Evolutionary conservation across 2,329 filamentous ascomycete species (phyloP).

Genomic region (Diatrype stigma): DNA sequence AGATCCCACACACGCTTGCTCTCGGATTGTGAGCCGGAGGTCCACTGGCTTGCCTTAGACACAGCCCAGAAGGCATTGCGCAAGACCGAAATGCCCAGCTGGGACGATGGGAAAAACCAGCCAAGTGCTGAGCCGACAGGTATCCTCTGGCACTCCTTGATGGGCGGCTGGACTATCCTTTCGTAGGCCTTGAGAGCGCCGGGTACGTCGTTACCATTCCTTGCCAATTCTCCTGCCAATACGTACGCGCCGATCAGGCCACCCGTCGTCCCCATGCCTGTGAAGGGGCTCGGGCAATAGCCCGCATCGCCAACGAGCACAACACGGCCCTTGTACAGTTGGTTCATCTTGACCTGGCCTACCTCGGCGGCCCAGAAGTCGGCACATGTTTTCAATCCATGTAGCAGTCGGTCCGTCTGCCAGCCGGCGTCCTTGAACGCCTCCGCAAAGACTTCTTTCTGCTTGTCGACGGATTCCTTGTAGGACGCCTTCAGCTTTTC

Average conservation of each 20-base stretch:
- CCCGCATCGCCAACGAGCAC: conserved; percentile 13
- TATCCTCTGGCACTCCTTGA: conserved; percentile 8
- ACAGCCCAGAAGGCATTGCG: conserved; percentile 8
- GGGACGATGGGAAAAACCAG: conserved; percentile 9
- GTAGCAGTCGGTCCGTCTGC: conserved; percentile 6
- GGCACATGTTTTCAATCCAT: conserved; percentile 1
- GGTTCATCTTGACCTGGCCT: conserved; percentile 11
- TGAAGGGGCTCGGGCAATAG: conserved; percentile 8
- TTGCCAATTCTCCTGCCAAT: conserved; percentile 10
- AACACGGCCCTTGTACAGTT: conserved; percentile 7
- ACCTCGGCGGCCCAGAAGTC: conserved; percentile 11
- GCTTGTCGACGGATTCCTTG: conserved; percentile 9
- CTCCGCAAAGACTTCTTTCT: conserved; percentile 8
- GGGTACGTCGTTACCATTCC: too few relatives aligned
- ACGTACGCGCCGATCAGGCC: conserved; percentile 10
- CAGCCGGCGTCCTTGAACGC: conserved; percentile 1
- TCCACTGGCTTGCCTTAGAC: conserved; percentile 4
- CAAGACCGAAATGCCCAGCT: conserved; percentile 6
- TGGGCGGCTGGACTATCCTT: conserved; percentile 1
- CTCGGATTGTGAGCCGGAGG: conserved; percentile 1
- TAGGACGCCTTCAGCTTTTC: conserved; percentile 5
- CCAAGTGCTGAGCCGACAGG: background rate
- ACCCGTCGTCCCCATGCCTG: conserved; percentile 8
- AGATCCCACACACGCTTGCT: conserved; percentile 2
- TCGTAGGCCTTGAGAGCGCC: conserved; percentile 7